Conservation (phyloP, 2,329 filamentous ascomycete species). For the Monosporascus sp. region DNA sequence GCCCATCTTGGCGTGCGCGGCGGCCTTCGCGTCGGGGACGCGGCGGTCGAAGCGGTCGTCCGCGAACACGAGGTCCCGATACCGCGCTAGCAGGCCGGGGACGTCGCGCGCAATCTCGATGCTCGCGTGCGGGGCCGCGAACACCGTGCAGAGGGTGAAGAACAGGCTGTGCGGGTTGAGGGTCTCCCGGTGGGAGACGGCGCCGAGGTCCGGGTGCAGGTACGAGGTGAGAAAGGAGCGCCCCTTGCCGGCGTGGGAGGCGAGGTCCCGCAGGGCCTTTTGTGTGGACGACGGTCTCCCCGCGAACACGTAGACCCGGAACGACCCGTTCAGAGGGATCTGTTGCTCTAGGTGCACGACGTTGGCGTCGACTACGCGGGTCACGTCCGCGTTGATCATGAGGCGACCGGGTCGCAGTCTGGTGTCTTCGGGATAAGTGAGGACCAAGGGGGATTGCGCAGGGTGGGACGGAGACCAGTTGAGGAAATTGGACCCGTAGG, state of each 20-base stretch:
- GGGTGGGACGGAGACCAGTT: constrained; percentile 77
- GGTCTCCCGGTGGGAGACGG: constrained; percentile 69
- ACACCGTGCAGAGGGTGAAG: constrained; percentile 73
- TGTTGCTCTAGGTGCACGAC: constrained; percentile 88
- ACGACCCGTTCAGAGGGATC: constrained; percentile 81
- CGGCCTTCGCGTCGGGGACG: constrained; percentile 64
- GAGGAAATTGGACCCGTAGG: constrained; percentile 74
- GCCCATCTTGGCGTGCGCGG: constrained; percentile 85
- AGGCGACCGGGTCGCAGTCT: constrained; percentile 70
- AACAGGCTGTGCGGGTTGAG: constrained; percentile 83
- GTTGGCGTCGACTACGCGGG: constrained; percentile 82
- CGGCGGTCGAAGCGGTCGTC: constrained; percentile 74
- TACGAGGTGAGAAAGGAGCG: constrained; percentile 69
- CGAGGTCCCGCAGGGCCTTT: constrained; percentile 66
- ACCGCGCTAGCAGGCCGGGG: constrained; percentile 66
- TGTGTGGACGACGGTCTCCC: constrained; percentile 53
- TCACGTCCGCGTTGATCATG: constrained; percentile 75
- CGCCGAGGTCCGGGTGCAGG: constrained; percentile 53
- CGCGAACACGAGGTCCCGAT: constrained; percentile 78
- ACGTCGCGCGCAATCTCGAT: constrained; percentile 70
- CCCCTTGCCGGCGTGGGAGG: constrained; percentile 37
- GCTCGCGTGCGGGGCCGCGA: constrained; percentile 61
- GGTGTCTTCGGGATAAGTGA: constrained; percentile 51
- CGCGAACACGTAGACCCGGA: constrained; percentile 82
- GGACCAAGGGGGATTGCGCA: constrained; percentile 65